Evolutionary conservation across 192 early-diverging fungal genomes (phyloP).

Genomic region (Rhizoclosmatium sp.): DNA sequence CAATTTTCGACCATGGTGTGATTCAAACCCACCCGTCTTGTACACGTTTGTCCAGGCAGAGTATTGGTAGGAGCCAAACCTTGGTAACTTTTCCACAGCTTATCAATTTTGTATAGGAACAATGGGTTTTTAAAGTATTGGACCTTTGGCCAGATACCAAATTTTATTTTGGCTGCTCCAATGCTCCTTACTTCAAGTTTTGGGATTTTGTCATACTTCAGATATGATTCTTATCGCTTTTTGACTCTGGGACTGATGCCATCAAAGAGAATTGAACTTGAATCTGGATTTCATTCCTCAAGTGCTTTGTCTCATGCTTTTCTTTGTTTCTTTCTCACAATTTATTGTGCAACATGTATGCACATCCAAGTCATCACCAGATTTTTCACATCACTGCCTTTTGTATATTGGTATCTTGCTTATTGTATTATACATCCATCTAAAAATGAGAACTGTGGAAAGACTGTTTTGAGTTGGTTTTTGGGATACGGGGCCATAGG

Average conservation of each 20-base stretch:
- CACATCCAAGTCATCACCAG: constrained; percentile 92
- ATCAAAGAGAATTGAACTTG: not conserved
- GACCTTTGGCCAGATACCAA: constrained; percentile 82
- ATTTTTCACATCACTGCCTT: constrained; percentile 82
- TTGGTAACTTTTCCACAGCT: not conserved
- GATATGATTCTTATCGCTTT: constrained; percentile 60
- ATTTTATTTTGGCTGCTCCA: constrained; percentile 86
- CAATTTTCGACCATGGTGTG: constrained; percentile 75
- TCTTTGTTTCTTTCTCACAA: constrained; percentile 71
- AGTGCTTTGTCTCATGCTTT: constrained; percentile 68
- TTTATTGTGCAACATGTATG: constrained; percentile 74
- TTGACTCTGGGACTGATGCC: constrained; percentile 66
- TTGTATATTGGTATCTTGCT: constrained; percentile 82
- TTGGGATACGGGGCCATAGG: constrained; percentile 78
- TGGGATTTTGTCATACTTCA: constrained; percentile 66
- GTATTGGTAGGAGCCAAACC: constrained; percentile 74
- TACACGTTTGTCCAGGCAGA: constrained; percentile 86
- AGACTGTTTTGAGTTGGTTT: constrained; percentile 67
- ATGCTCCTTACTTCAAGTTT: constrained; percentile 71
- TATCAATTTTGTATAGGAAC: constrained; percentile 64
- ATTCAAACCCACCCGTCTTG: constrained; percentile 60
- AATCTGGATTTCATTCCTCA: constrained; percentile 10
- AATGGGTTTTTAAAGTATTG: constrained; percentile 88
- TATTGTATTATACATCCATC: constrained; percentile 51
- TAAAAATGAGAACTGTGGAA: constrained; percentile 33